A percentile compares a stretch with the other conserved stretches of the same genome.
Evolutionary conservation across 352 stramenopile species (phyloP).

Genomic region (Phytopythium chamaehyphon): DNA sequence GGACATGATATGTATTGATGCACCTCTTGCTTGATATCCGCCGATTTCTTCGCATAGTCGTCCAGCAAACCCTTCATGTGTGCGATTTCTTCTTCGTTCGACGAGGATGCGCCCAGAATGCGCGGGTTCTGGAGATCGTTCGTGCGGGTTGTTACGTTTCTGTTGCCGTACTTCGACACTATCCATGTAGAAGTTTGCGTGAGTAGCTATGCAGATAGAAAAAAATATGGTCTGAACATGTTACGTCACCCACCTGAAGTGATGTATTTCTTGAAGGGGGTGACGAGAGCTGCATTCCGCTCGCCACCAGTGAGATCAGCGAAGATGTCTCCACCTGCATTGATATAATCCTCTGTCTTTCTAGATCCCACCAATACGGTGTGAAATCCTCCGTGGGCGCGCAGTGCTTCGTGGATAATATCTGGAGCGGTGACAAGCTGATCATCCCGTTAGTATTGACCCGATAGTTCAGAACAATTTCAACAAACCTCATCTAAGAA

Average conservation of each 20-base stretch:
- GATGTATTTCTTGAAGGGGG: slow-evolving; percentile 85
- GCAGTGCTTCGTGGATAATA: slow-evolving; percentile 78
- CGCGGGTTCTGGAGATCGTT: slow-evolving; percentile 73
- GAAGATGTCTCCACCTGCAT: slow-evolving; percentile 65
- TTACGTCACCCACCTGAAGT: slow-evolving; percentile 41
- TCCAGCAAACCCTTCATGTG: slow-evolving; percentile 55
- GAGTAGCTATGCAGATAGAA: background rate
- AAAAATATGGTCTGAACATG: background rate
- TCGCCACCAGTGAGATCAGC: slow-evolving; percentile 40
- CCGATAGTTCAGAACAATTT: background rate
- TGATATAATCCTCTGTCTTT: slow-evolving; percentile 76
- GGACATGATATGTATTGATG: background rate
- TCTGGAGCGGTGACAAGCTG: slow-evolving; percentile 78
- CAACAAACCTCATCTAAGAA: slow-evolving; percentile 71
- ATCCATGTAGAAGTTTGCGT: background rate
- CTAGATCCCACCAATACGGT: slow-evolving; percentile 74
- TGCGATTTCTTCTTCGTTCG: slow-evolving; percentile 73
- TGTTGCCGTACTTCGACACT: slow-evolving; percentile 84
- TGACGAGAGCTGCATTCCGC: slow-evolving; percentile 73
- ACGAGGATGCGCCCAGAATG: slow-evolving; percentile 62
- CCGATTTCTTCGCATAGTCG: slow-evolving; percentile 28
- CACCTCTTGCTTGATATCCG: slow-evolving; percentile 57
- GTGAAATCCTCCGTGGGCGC: slow-evolving; percentile 64
- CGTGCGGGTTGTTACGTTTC: slow-evolving; percentile 80
- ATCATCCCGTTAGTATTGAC: no score